phyloP scores from a whole-genome alignment of 2,329 filamentous ascomycete species.

The Botrytis paeoniae region DNA sequence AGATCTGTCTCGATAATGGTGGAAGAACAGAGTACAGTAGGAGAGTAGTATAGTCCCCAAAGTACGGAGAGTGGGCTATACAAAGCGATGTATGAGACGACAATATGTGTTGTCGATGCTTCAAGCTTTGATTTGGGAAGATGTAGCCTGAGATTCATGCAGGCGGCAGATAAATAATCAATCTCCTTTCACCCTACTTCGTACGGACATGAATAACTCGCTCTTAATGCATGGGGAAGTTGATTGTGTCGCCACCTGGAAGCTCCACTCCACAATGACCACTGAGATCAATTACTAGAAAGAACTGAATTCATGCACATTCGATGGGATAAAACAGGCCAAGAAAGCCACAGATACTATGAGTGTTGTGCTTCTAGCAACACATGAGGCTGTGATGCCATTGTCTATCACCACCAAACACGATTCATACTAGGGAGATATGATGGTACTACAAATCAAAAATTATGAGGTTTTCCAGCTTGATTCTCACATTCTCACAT shows the following conservation, averaged over 20 bases:
- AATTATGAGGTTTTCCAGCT: neutral
- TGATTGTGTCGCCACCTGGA: neutral
- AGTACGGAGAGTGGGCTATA: neutral
- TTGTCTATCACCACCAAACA: neutral
- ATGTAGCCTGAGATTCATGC: neutral
- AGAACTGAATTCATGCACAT: neutral
- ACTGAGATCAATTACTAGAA: neutral
- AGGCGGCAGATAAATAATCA: neutral
- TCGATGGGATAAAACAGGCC: neutral
- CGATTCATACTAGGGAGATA: neutral
- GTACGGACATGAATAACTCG: neutral
- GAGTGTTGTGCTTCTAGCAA: neutral
- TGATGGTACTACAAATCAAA: neutral
- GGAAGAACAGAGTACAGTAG: neutral
- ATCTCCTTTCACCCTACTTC: neutral
- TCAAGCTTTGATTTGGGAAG: neutral
- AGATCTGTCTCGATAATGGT: neutral
- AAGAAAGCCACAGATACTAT: neutral
- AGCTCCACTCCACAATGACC: neutral
- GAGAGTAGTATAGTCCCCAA: neutral
- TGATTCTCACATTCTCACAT: neutral
- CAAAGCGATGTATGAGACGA: neutral
- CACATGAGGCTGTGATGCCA: neutral
- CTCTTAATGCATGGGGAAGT: neutral
- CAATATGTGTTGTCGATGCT: neutral